Conservation (phyloP, 2,329 filamentous ascomycete species). For the Zasmidium cellare region DNA sequence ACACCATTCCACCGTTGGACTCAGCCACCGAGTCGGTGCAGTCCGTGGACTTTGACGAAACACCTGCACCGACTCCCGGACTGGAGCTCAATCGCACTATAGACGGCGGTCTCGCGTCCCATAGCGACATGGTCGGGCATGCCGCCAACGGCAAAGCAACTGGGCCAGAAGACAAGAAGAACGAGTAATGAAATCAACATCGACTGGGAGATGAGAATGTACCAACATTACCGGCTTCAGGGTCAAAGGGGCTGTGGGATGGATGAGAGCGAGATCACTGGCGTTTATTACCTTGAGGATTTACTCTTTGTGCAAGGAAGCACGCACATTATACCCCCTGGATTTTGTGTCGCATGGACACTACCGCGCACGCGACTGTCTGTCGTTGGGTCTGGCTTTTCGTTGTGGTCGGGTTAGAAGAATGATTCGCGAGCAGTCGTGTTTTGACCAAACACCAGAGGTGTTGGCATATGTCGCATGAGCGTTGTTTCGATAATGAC, state of each 20-base stretch:
- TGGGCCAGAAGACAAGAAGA: conserved; percentile 10
- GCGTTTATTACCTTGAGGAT: neutral
- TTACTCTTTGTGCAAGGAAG: neutral
- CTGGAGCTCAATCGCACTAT: conserved; percentile 10
- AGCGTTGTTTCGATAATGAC: neutral
- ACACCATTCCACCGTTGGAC: conserved; percentile 6
- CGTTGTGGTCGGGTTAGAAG: neutral
- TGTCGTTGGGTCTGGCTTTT: neutral
- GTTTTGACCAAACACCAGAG: too few species aligned
- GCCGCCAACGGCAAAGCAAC: neutral
- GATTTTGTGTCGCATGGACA: neutral
- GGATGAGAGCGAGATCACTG: neutral
- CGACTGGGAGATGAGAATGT: neutral
- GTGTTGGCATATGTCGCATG: neutral
- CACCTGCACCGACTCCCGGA: conserved; percentile 8
- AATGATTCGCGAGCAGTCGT: too few species aligned
- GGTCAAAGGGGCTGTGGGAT: neutral
- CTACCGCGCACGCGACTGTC: neutral
- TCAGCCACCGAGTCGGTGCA: conserved; percentile 3
- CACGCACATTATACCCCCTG: conserved; percentile 2
- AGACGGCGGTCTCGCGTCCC: conserved; percentile 5
- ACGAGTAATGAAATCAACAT: conserved; percentile 7
- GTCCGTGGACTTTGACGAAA: conserved; percentile 5
- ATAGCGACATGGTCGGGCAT: neutral
- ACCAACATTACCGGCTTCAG: neutral